Evolutionary conservation across 1,139 yeast genomes (phyloP), one percentile per base, ranked within the genome.

Genomic region (Geotrichum siamense): DNA sequence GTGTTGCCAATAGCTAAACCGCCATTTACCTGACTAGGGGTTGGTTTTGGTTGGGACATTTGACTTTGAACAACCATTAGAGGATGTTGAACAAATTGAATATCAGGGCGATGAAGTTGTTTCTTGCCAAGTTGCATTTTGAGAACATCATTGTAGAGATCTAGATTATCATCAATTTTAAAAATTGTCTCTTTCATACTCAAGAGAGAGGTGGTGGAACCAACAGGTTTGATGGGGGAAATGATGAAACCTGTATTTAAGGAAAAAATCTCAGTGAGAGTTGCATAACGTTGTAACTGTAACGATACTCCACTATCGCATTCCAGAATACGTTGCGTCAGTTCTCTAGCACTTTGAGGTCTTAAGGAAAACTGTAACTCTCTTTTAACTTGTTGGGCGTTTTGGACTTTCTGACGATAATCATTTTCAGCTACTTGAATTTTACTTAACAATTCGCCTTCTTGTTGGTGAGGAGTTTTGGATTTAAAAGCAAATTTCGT

Each of bases 241-340:
- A 89, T 72, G 49, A 84, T 78, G 31, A 87, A 83, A 22, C 97
- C 97, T 20, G 85, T 74, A 56, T 89, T 87, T 68, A 91, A 75
- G 26, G 85, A 74, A 50, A 84, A 71, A 33, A 84, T 84, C 62
- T 91, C 97, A 47, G 79, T 76, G 72, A 87, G 82, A 30, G 93
- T 84, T 4, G 96, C 80, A 59, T 82, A 89, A 60, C 86, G 85
- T 56, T 85, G 94, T 47, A 91, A 69, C 62, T 89, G 96, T 42
- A 87, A 78, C 50, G 87, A 78, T 71, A 89, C 69, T 12, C 96
- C 96, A 43, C 86, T 78, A 62, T 91, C 97, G 61, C 85, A 74
- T 62, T 89, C 96, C 53, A 86, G 69, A 44, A 86, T 79, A 52
- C 86, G 69, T 59, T 84, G 81, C 59, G 81, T 83, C 54, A 91